Evolutionary conservation across 352 stramenopile species (phyloP).

Genomic region (Phytopythium oedochilum): DNA sequence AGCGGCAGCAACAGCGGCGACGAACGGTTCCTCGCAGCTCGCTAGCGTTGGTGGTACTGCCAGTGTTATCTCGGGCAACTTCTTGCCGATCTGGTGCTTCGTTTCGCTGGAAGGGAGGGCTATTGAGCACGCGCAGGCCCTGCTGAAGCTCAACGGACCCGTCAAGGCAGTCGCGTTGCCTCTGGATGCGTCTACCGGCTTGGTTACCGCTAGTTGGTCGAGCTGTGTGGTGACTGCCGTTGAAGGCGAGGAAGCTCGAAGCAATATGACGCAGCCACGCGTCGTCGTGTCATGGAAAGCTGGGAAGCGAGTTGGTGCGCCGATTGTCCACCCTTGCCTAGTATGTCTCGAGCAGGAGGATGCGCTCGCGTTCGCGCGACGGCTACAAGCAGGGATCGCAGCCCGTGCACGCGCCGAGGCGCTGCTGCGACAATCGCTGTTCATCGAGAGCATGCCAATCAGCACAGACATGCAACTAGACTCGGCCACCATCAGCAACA

Average conservation of each 20-base stretch:
- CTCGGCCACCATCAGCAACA: conserved; percentile 63
- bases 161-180: conserved; percentile 65
- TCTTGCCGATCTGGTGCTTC: conserved; percentile 73
- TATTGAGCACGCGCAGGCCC: conserved; percentile 15
- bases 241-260: conserved; percentile 14
- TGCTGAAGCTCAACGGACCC: conserved; percentile 20
- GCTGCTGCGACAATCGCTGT: conserved; percentile 55
- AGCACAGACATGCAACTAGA: conserved; percentile 61
- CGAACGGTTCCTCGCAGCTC: background rate
- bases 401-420: conserved; percentile 57
- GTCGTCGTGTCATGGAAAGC: conserved; percentile 76
- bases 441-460: conserved; percentile 75
- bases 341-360: conserved; percentile 63
- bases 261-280: conserved; percentile 10
- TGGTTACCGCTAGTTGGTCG: conserved; percentile 57
- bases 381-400: conserved; percentile 31
- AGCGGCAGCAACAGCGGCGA: conserved; percentile 15
- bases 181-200: conserved; percentile 48
- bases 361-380: conserved; percentile 36
- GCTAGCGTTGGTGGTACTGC: background rate
- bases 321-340: conserved; percentile 53
- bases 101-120: conserved; percentile 42
- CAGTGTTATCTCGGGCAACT: conserved; percentile 26
- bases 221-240: conserved; percentile 70
- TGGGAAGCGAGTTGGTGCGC: conserved; percentile 64